A percentile compares a stretch with the other conserved stretches of the same genome.
Conservation (phyloP, 805 yeast genomes). For the Pichia cabralensis region DNA sequence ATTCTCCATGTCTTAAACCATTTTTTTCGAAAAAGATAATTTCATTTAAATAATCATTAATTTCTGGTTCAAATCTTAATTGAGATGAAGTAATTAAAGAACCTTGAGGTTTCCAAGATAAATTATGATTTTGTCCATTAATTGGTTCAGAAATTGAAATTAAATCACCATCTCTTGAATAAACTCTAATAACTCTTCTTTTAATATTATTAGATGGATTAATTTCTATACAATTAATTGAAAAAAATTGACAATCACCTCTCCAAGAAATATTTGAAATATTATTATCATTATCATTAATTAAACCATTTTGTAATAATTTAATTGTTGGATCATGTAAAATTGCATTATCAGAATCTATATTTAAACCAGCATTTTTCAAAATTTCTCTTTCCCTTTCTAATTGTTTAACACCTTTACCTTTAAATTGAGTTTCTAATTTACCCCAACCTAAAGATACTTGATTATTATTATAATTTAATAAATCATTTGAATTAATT, state of each 20-base stretch:
- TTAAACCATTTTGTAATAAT: slow-evolving; percentile 57
- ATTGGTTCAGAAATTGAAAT: slow-evolving; percentile 85
- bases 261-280: slow-evolving; percentile 71
- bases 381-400: slow-evolving; percentile 53
- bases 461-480: slow-evolving; percentile 48
- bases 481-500: slow-evolving; percentile 53
- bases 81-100: slow-evolving; percentile 76
- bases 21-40: slow-evolving; percentile 84
- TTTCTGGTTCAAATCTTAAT: slow-evolving; percentile 40
- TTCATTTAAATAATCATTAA: slow-evolving; percentile 35
- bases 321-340: slow-evolving; percentile 85
- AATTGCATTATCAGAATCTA: slow-evolving; percentile 42
- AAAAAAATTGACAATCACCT: slow-evolving; percentile 84
- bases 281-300: slow-evolving; percentile 45
- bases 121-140: slow-evolving; percentile 61
- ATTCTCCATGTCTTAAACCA: slow-evolving; percentile 86
- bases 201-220: slow-evolving; percentile 23
- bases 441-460: slow-evolving; percentile 99
- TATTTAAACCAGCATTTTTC: slow-evolving; percentile 58
- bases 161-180: slow-evolving; percentile 66
- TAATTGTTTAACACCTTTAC: slow-evolving; percentile 76
- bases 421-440: slow-evolving; percentile 92
- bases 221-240: slow-evolving; percentile 54
- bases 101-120: slow-evolving; percentile 91
- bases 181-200: slow-evolving; percentile 78